These are phyloP conservation scores for Xanthoconium stramineum DNA, from an alignment of 768 basidiomycete species.

Conservation along the genomic window DNA sequence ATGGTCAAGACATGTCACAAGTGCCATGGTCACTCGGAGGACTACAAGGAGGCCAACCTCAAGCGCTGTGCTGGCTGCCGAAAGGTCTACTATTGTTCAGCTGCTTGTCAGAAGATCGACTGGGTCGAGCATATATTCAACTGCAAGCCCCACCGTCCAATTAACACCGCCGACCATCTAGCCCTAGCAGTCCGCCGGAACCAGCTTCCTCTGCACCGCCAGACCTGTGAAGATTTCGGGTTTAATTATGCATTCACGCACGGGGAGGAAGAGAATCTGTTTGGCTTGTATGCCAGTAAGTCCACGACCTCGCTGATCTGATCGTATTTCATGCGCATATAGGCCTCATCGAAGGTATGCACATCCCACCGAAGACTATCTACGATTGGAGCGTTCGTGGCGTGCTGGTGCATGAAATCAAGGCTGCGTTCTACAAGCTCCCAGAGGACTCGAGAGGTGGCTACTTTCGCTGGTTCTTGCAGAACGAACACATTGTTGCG, in stretches of 20 bases:
- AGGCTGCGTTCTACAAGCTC: not conserved
- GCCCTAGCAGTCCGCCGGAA: not conserved
- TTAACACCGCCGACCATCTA: slow-evolving; percentile 2
- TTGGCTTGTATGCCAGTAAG: slow-evolving; percentile 1
- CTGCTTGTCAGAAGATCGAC: not conserved
- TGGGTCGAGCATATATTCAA: slow-evolving; percentile 4
- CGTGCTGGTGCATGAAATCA: not conserved
- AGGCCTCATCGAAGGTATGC: not conserved
- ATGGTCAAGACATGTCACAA: slow-evolving; percentile 1
- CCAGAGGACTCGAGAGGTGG: not conserved
- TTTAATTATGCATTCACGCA: not conserved
- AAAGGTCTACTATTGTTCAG: not conserved
- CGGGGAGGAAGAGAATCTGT: not conserved
- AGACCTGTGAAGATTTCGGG: slow-evolving; percentile 2
- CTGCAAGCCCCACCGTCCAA: slow-evolving; percentile 1
- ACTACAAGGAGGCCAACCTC: not conserved
- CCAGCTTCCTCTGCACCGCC: not conserved
- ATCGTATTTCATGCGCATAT: not conserved
- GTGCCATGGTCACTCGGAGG: not conserved
- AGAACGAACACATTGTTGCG: slow-evolving; percentile 2
- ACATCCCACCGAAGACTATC: not conserved
- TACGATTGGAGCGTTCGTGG: slow-evolving; percentile 1
- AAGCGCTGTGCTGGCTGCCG: slow-evolving; percentile 3
- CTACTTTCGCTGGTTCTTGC: slow-evolving; percentile 2
- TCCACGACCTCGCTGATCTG: not conserved